A percentile compares a stretch with the other conserved stretches of the same genome.
These are phyloP conservation scores for Zygotorulaspora sp. DNA, from an alignment of 805 yeast genomes.

Conservation along the genomic window DNA sequence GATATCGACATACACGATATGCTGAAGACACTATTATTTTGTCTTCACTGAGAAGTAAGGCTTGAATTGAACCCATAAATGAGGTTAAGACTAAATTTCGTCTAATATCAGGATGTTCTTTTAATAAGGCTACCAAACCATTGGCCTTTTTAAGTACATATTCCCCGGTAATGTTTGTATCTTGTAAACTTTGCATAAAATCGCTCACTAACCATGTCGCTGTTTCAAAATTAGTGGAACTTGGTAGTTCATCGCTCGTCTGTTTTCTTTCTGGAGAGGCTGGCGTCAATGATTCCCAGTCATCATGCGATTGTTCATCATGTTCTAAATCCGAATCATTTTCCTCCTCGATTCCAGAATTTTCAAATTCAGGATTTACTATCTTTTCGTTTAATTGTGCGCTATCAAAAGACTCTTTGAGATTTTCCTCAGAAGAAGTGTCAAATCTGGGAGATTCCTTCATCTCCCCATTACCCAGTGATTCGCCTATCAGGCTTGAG, in stretches of 20 bases:
- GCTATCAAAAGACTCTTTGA: not conserved
- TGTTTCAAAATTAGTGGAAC: slow-evolving; percentile 22
- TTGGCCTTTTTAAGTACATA: slow-evolving; percentile 53
- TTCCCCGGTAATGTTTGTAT: slow-evolving; percentile 22
- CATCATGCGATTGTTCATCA: not conserved
- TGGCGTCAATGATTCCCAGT: not conserved
- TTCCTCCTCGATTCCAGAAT: not conserved
- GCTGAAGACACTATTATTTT: slow-evolving; percentile 70
- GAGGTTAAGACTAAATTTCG: slow-evolving; percentile 59
- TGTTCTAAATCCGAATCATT: slow-evolving; percentile 6
- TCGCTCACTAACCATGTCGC: slow-evolving; percentile 37
- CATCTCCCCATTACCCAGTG: not conserved
- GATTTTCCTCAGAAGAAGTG: not conserved
- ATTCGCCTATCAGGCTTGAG: not conserved
- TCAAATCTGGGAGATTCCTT: not conserved
- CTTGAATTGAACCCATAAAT: slow-evolving; percentile 54
- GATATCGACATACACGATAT: slow-evolving; percentile 64
- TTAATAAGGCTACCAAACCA: slow-evolving; percentile 54
- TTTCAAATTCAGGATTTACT: not conserved
- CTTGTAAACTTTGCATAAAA: slow-evolving; percentile 34
- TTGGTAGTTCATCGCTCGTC: slow-evolving; percentile 6
- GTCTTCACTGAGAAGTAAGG: slow-evolving; percentile 52
- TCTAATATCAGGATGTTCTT: slow-evolving; percentile 54
- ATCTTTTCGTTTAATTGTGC: not conserved
- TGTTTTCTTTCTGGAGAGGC: slow-evolving; percentile 1